A percentile compares a stretch with the other conserved stretches of the same genome.
Evolutionary conservation across 2,329 filamentous ascomycete genomes (phyloP).

Genomic region (Trichoderma asperellum): DNA sequence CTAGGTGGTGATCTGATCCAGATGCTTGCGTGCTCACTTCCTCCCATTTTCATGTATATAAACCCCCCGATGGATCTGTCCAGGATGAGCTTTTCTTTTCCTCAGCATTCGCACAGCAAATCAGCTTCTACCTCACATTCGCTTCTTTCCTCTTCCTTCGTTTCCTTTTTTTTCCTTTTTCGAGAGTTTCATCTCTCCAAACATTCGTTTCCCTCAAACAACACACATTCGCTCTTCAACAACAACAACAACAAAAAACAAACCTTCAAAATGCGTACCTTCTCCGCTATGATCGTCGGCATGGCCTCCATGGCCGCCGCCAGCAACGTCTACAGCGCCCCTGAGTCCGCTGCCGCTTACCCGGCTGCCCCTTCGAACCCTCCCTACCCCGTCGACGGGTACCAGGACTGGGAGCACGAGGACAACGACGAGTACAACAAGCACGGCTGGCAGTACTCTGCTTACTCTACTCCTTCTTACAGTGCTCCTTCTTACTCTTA

Average conservation of each 20-base stretch:
- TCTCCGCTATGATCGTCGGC: slow-evolving; percentile 38
- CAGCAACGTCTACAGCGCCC: slow-evolving; percentile 19
- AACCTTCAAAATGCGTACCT: slow-evolving; percentile 25
- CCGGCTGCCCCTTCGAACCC: neutral
- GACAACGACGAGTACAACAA: neutral
- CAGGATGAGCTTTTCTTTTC: slow-evolving; percentile 4
- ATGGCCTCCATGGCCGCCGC: slow-evolving; percentile 36
- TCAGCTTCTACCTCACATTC: slow-evolving; percentile 16
- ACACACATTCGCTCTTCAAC: slow-evolving; percentile 9
- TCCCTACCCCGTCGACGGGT: neutral
- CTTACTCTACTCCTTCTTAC: neutral
- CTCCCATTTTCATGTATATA: neutral
- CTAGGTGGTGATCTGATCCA: neutral
- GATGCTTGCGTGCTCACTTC: neutral
- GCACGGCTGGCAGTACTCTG: neutral
- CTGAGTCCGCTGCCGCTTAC: neutral
- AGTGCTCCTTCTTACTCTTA: too few relatives aligned
- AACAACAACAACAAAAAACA: neutral
- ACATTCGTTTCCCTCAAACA: neutral
- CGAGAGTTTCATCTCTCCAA: neutral
- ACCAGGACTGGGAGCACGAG: neutral
- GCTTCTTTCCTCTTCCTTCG: neutral
- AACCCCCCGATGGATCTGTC: neutral
- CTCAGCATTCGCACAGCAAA: slow-evolving; percentile 7
- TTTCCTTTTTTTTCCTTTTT: neutral